Base-by-base conservation (phyloP, 140 eudicot species). In the Senecio squalidus region DNA sequence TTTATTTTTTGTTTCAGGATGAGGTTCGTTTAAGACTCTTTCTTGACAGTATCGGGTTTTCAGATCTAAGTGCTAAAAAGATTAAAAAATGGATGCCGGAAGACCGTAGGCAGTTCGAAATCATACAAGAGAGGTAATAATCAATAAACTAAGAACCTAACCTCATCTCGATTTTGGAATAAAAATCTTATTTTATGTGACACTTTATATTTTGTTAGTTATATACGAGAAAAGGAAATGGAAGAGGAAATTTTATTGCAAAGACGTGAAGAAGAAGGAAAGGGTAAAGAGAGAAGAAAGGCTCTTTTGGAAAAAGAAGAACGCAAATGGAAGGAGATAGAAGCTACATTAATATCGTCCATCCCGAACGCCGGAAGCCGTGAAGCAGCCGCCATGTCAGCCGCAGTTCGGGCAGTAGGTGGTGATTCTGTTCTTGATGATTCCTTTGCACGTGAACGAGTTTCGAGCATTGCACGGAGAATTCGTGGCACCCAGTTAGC, bases 181-280 rank as follows among this genome's bases (percentile, higher is more conserved):
- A 14, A 4, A 40, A 30, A 9, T 2, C 1, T 10, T 8, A 7
- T 23, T 60, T 3, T 9, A 15, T 24, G 40, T 71, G 50, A 68
- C 51, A 52, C 22, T 0, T 15, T 64, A 14, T 50, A 1, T 30
- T 41, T 58, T 5, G 58, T 60, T 46, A 93, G 99, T 68, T 93
- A 93, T 60, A 66, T 93, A 68, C 74, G 96, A 76, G 99, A 93
- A 62, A 93, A 93, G 61, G 99, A 93, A 81, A 93, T 93, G 99
- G 99, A 93, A 78, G 99, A 93, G 70, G 99, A 93, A 69, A 84
- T 89, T 33, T 78, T 93, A 38, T 79, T 88, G 88, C 99, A 88
- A 62, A 84, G 99, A 67, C 99, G 99, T 34, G 96, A 93, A 82
- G 99, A 93, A 61, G 99, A 93, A 90, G 99, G 99, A 2, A 77